Percentiles rank a stretch among this genome's conserved stretches.
phyloP scores from a whole-genome alignment of 345 rosid genomes.

The Capsella bursapastoris region DNA sequence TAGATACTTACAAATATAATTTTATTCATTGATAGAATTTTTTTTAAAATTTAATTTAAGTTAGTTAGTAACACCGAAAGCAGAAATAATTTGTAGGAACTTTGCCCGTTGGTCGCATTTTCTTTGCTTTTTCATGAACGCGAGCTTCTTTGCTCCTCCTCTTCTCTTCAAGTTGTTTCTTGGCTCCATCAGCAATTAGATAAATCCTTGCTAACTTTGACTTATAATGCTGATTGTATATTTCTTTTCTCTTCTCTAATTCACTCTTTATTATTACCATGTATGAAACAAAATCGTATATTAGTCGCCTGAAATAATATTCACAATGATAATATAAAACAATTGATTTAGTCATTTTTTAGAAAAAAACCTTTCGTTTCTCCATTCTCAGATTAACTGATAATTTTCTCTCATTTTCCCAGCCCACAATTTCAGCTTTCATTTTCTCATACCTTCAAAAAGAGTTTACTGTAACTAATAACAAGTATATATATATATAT shows the following conservation, averaged over 20 bases:
- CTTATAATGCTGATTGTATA: slow-evolving; percentile 56
- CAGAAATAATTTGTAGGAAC: slow-evolving; percentile 56
- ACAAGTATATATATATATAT: neutral
- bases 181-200: slow-evolving; percentile 58
- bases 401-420: slow-evolving; percentile 77
- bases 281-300: neutral
- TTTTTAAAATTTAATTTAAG: neutral
- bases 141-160: slow-evolving; percentile 55
- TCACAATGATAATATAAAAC: neutral
- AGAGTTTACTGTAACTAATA: neutral
- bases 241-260: slow-evolving; percentile 58
- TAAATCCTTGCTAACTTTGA: slow-evolving; percentile 63
- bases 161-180: slow-evolving; percentile 65
- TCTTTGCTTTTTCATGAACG: slow-evolving; percentile 58
- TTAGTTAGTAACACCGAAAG: slow-evolving; percentile 45
- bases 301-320: neutral
- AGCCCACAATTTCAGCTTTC: slow-evolving; percentile 57
- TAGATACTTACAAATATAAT: neutral
- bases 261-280: slow-evolving; percentile 57
- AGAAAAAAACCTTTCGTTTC: slow-evolving; percentile 55
- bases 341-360: neutral
- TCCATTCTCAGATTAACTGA: slow-evolving; percentile 61
- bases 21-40: neutral
- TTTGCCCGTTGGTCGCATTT: slow-evolving; percentile 51
- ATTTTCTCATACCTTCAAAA: slow-evolving; percentile 65